These are phyloP conservation scores for Aspergillus sp. DNA, from an alignment of 2,329 filamentous ascomycete genomes.

Conservation along the genomic window DNA sequence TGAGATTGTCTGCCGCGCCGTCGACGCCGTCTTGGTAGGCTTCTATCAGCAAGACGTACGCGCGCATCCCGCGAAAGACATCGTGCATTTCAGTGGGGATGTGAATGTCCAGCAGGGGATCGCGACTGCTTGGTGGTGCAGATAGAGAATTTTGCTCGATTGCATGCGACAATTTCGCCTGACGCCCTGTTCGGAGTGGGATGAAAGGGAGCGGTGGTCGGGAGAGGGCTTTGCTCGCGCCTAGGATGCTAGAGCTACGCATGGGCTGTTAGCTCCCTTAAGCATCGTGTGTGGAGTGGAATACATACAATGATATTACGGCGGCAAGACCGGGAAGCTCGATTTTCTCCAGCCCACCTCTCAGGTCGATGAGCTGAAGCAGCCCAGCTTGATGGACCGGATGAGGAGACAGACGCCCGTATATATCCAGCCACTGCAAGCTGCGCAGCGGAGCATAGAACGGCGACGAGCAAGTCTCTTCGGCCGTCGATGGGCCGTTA, in stretches of 20 bases:
- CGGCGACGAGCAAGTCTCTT: not conserved
- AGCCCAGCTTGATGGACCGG: not conserved
- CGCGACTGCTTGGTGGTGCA: not conserved
- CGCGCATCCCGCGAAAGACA: not conserved
- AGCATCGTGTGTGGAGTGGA: no score
- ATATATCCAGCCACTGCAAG: conserved; percentile 10
- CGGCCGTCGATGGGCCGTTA: not conserved
- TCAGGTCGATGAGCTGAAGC: not conserved
- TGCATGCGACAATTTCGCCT: not conserved
- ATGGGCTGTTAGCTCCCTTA: no score
- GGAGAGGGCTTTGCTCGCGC: not conserved
- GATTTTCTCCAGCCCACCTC: not conserved
- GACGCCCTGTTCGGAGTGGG: not conserved
- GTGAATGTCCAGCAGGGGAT: not conserved
- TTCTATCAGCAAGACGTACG: not conserved
- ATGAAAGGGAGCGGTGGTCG: not conserved
- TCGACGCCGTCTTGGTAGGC: not conserved
- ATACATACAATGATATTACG: conserved; percentile 2
- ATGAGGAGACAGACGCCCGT: not conserved
- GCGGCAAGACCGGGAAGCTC: not conserved
- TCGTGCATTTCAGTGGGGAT: not conserved
- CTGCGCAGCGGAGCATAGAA: conserved; percentile 1
- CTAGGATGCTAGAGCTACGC: not conserved
- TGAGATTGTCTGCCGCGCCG: not conserved
- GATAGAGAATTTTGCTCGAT: not conserved